These are phyloP conservation scores for Suillus bovinus DNA, from an alignment of 768 basidiomycete genomes.

Conservation along the genomic window DNA sequence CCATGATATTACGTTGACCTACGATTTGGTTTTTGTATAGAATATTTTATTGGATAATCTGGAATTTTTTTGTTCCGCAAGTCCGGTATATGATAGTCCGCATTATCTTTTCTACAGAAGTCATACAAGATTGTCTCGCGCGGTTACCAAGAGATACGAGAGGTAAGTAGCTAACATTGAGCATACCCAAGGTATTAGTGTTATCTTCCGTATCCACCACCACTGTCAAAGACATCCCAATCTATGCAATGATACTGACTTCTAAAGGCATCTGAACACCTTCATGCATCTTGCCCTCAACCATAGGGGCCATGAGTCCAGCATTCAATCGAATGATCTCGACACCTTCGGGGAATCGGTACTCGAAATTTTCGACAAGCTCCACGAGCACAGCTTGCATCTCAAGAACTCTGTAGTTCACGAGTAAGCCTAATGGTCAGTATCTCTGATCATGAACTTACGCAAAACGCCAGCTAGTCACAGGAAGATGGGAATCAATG, in stretches of 20 bases:
- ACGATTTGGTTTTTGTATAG: too few species aligned
- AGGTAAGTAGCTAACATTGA: not conserved
- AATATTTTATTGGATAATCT: too few species aligned
- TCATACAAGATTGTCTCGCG: too few species aligned
- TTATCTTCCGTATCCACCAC: not conserved
- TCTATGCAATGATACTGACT: constrained; percentile 21
- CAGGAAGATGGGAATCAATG: not conserved
- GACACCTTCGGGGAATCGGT: constrained; percentile 32
- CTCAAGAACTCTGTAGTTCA: constrained; percentile 30
- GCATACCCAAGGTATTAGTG: not conserved
- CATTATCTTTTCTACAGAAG: too few species aligned
- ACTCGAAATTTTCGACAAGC: constrained; percentile 38
- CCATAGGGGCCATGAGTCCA: constrained; percentile 35
- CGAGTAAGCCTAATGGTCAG: not conserved
- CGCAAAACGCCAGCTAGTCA: constrained; percentile 16
- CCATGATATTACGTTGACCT: too few species aligned
- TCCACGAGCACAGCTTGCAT: constrained; percentile 36
- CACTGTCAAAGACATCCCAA: not conserved
- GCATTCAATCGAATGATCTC: constrained; percentile 33
- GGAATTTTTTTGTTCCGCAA: too few species aligned
- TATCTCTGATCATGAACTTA: constrained; percentile 6
- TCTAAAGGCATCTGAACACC: constrained; percentile 37
- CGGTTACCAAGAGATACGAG: not conserved
- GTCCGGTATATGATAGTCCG: too few species aligned
- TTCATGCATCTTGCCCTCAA: constrained; percentile 25